Base-by-base conservation (phyloP, 2,329 filamentous ascomycete species). In the Fusarium sp. region DNA sequence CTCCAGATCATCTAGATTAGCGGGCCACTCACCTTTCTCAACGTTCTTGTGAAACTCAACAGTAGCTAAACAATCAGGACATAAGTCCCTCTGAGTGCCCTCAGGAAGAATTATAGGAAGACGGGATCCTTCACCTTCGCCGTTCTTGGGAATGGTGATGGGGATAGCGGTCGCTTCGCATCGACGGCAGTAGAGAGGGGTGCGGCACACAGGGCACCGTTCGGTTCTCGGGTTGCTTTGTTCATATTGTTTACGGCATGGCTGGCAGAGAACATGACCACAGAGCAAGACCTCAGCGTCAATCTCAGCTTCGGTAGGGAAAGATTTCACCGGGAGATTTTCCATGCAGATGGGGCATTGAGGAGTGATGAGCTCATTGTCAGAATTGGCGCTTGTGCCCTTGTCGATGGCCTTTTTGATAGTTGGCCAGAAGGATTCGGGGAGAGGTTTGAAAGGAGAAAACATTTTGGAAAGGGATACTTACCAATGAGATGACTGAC, bases 241-340 rank as follows among this genome's bases (percentile, higher is more conserved):
- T 18, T 53, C 22, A 9, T 25, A 39, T 12, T n/a, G 13, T 15
- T 17, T 3, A 5, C 68, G 46, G n/a, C 73, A 79, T 5, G 18
- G 2, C 3, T 38, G 17, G 33, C 77, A 79, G 20, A 77, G 58
- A 20, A 76, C 54, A 56, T 79, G 77, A 0, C 77, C 77, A 54
- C 77, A 79, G 20, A 63, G 33, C 7, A 75, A 49, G 15, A 76
- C 11, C 20, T 65, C 36, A 17, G 64, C 61, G 1, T 64, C 39
- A 2, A 20, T 15, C 10, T 54, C 25, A 5, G 15, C n/a, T 20
- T 33, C 7, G 1, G 18, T 10, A 31, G 65, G 36, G n/a, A 70
- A 62, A 4, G 66, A 70, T 5, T 53, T 33, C 12, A 75, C 46
- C 5, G 36, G 20, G 12, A 77, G n/a, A 0, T 36, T n/a, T 1